These are phyloP conservation scores for Chlorella sp. DNA, from an alignment of 139 green algal species.

Conservation along the genomic window DNA sequence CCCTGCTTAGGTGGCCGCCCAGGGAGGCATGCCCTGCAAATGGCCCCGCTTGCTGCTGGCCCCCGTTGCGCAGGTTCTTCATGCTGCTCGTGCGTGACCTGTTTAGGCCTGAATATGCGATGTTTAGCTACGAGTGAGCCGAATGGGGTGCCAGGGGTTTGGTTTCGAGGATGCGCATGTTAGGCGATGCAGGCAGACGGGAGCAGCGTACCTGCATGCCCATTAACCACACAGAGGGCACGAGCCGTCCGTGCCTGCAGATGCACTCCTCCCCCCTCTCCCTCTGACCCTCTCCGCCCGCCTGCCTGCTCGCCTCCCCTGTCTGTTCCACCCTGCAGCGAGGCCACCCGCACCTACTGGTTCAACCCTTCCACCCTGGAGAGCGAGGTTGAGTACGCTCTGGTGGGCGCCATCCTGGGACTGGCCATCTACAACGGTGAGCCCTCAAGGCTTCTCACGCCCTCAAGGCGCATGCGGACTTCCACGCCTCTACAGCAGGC, in stretches of 20 bases:
- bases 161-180: no score
- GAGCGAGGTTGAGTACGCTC: constrained; percentile 74
- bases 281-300: not conserved
- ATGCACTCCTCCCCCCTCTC: not conserved
- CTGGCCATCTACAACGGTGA: constrained; percentile 94
- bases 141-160: not conserved
- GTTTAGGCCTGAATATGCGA: constrained; percentile 71
- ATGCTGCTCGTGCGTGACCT: constrained; percentile 64
- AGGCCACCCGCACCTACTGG: constrained; percentile 82
- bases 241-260: no score
- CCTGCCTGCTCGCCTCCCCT: not conserved
- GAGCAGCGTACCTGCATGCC: not conserved
- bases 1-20: no score
- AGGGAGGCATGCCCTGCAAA: no score
- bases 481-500: no score
- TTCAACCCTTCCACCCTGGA: constrained; percentile 57
- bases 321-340: not conserved
- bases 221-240: no score
- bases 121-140: constrained; percentile 78
- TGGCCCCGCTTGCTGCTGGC: no score
- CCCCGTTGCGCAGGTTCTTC: no score
- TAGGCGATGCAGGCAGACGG: not conserved
- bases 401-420: constrained; percentile 88
- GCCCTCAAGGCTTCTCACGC: not conserved
- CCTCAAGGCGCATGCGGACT: no score